Percentiles rank a stretch among this genome's conserved stretches.
Conservation (phyloP, 2,329 filamentous ascomycete species). For the Colletotrichum sojae region DNA sequence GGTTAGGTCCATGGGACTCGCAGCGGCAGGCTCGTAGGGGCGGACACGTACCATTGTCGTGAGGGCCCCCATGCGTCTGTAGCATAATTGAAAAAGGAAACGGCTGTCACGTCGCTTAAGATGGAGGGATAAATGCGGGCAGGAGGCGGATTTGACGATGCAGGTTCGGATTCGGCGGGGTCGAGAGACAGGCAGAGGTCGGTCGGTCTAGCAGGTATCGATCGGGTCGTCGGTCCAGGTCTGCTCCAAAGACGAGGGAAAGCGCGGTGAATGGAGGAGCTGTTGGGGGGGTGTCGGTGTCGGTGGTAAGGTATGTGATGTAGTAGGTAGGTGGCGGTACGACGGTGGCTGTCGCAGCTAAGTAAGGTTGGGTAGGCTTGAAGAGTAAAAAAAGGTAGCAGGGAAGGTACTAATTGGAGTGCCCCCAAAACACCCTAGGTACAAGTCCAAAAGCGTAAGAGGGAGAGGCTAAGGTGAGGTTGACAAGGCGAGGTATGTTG, state of each 20-base stretch:
- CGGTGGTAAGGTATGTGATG: conserved; percentile 4
- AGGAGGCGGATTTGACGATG: conserved; percentile 38
- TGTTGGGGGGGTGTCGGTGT: conserved; percentile 18
- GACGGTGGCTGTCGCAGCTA: conserved; percentile 33
- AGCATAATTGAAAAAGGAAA: conserved; percentile 54
- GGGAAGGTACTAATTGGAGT: no score
- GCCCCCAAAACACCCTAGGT: no score
- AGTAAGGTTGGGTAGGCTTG: conserved; percentile 10
- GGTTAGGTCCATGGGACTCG: conserved; percentile 24
- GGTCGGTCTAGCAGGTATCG: conserved; percentile 24
- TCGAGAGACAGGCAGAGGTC: conserved; percentile 33
- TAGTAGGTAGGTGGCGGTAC: conserved; percentile 20
- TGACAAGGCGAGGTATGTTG: conserved; percentile 6
- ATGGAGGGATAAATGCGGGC: conserved; percentile 30
- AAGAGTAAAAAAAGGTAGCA: background rate
- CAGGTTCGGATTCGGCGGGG: conserved; percentile 41
- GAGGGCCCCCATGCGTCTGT: conserved; percentile 59
- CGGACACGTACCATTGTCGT: conserved; percentile 55
- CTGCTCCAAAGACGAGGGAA: conserved; percentile 23
- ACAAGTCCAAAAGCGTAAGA: no score
- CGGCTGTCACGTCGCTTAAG: conserved; percentile 29
- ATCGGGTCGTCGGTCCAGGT: conserved; percentile 26
- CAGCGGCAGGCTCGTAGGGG: conserved; percentile 12
- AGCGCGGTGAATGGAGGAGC: conserved; percentile 21
- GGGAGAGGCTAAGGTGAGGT: no score